Evolutionary conservation across 306 rosid genomes (phyloP), one percentile per base, ranked within the genome.

Genomic region (Hylodesmum podocarpum): DNA sequence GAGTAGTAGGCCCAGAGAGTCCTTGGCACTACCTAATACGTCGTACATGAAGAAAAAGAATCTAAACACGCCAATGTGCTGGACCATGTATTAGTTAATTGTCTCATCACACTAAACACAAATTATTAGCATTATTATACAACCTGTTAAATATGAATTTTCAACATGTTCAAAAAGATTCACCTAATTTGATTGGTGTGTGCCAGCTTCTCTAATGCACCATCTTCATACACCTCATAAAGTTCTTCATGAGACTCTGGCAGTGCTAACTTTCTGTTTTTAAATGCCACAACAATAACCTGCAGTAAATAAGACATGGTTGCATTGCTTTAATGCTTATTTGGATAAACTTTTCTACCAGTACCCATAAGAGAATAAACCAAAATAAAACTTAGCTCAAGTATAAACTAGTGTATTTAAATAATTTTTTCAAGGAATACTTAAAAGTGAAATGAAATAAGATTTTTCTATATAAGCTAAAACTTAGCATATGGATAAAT

Each of bases 171-270:
- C 22, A 9, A 18, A 8, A 34, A 43, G 25, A 53, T 0, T 81
- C 65, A 93, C 97, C 97, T 88, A 83, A 94, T 82, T 61, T 94
- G 94, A 13, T 85, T 77, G 47, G 98, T 89, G 46, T 87, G 97
- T 68, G 91, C 55, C 53, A 94, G 79, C 77, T 86, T 86, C 36
- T 86, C 92, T 11, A 68, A 41, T 9, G 70, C 47, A 43, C 40
- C 54, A 39, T 81, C 92, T 28, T 87, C 85, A n/a, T 86, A 79
- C 8, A 73, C 84, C 84, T 94, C 97, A 75, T 90, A 86, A 46
- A 94, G 83, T 72, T 91, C 83, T 34, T 66, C 80, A 36, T 89
- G 33, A 16, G 76, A 55, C 53, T 78, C 85, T 1, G 94, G 93
- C 49, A 82, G 47, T 37, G 84, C 29, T 57, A 91, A 57, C 34